Conservation (phyloP, 352 stramenopile species). For the Peronospora tabacina region DNA sequence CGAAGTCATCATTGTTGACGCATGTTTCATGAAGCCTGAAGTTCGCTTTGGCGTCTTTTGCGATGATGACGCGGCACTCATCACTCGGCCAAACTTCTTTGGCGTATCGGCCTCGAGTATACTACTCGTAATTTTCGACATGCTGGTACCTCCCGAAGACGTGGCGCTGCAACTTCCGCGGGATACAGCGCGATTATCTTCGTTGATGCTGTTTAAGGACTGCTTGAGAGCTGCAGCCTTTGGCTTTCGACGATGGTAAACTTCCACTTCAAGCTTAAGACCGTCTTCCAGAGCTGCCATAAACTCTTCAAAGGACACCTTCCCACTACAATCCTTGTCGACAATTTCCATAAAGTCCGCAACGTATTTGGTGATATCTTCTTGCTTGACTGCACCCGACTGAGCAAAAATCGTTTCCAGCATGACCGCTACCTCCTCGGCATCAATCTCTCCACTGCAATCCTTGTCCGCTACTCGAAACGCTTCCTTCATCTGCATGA, state of each 20-base stretch:
- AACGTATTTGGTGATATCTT: slow-evolving; percentile 66
- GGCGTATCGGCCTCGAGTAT: slow-evolving; percentile 38
- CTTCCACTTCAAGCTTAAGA: slow-evolving; percentile 67
- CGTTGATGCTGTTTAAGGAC: slow-evolving; percentile 32
- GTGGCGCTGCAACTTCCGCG: slow-evolving; percentile 26
- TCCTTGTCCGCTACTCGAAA: slow-evolving; percentile 74
- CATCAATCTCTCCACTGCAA: slow-evolving; percentile 74
- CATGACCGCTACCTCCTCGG: slow-evolving; percentile 68
- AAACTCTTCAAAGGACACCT: slow-evolving; percentile 80
- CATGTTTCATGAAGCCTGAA: slow-evolving; percentile 11
- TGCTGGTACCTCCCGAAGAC: slow-evolving; percentile 24
- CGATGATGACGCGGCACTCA: slow-evolving; percentile 24
- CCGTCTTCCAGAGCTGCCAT: slow-evolving; percentile 71
- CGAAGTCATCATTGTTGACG: slow-evolving; percentile 33
- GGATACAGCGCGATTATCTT: slow-evolving; percentile 18
- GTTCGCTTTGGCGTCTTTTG: slow-evolving; percentile 25
- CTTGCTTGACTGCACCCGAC: slow-evolving; percentile 58
- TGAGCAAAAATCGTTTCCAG: slow-evolving; percentile 73
- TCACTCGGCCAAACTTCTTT: slow-evolving; percentile 30
- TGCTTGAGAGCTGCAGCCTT: slow-evolving; percentile 24
- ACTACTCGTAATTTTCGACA: slow-evolving; percentile 31
- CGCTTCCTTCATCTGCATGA: slow-evolving; percentile 85
- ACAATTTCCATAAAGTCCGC: slow-evolving; percentile 71
- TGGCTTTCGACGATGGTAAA: slow-evolving; percentile 43
- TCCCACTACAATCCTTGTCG: slow-evolving; percentile 50